Conservation (phyloP, 331 rosid species). For the Rosa hybrid region DNA sequence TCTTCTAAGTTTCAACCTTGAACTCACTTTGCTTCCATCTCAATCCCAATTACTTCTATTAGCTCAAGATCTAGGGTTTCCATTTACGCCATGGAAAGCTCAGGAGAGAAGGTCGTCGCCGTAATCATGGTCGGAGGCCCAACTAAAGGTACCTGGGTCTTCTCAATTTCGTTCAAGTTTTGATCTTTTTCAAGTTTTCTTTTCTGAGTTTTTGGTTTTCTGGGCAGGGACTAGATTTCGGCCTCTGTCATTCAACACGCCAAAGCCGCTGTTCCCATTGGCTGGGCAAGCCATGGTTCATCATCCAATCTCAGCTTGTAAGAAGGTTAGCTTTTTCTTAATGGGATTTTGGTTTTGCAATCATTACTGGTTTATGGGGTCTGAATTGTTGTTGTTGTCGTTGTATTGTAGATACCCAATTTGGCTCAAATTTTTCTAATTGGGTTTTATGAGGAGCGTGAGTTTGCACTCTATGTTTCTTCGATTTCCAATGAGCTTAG, state of each 20-base stretch:
- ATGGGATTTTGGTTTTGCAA: conserved; percentile 1
- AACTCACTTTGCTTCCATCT: not conserved
- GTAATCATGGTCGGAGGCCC: conserved; percentile 98
- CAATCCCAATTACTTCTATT: not conserved
- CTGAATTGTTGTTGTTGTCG: not conserved
- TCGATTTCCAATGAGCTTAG: conserved; percentile 90
- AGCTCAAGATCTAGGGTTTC: conserved; percentile 41
- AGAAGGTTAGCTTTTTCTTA: conserved; percentile 53
- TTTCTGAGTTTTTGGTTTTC: conserved; percentile 15
- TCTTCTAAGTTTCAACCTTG: conserved; percentile 7
- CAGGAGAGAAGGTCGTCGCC: conserved; percentile 81
- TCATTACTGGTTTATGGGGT: not conserved
- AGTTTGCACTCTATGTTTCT: conserved; percentile 85
- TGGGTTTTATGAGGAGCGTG: conserved; percentile 95
- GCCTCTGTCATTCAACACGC: conserved; percentile 93
- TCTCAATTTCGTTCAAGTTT: not conserved
- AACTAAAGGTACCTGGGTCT: conserved; percentile 62
- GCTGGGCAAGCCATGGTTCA: conserved; percentile 98
- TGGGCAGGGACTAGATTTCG: conserved; percentile 89
- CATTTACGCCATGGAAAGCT: conserved; percentile 47
- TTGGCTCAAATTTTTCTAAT: conserved; percentile 80
- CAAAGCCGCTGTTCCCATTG: conserved; percentile 93
- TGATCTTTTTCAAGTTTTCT: not conserved
- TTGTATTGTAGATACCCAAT: conserved; percentile 68
- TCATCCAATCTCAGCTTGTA: conserved; percentile 95